Evolutionary conservation across 2,329 filamentous ascomycete species (phyloP).

Genomic region (Domatiomyces catenatus): DNA sequence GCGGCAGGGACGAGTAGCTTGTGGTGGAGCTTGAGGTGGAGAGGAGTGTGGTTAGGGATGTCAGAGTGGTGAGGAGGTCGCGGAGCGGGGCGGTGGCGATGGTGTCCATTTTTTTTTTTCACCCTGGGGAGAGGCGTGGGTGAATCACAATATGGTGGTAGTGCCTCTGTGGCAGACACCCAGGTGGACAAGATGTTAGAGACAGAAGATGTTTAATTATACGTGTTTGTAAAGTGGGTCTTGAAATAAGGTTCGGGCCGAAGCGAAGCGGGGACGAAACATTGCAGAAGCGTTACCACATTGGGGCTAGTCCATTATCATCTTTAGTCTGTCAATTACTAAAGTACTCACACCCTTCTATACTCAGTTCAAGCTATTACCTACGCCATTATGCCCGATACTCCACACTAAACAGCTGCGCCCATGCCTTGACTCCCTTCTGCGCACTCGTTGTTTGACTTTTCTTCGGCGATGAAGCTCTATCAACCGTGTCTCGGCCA

Average conservation of each 20-base stretch:
- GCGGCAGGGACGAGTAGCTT: neutral
- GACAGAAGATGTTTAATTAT: neutral
- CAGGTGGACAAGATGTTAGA: neutral
- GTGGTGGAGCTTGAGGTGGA: neutral
- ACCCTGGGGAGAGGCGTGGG: too few species aligned
- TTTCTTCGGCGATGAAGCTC: neutral
- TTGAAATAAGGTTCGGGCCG: neutral
- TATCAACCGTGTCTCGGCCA: neutral
- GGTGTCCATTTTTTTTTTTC: neutral
- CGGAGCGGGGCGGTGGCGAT: neutral
- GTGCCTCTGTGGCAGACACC: too few species aligned
- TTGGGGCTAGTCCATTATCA: too few species aligned
- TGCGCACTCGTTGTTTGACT: neutral
- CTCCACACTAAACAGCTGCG: neutral
- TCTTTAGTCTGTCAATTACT: too few species aligned
- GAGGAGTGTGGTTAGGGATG: neutral
- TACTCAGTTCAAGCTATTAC: neutral
- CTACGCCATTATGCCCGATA: constrained; percentile 1
- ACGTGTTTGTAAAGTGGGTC: neutral
- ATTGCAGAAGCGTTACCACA: too few species aligned
- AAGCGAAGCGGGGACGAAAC: neutral
- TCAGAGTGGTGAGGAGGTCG: neutral
- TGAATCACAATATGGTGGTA: too few species aligned
- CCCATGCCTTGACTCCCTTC: neutral
- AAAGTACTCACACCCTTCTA: too few species aligned